phyloP scores from a whole-genome alignment of 2,329 filamentous ascomycete species.

The Microsporum ferrugineum region DNA sequence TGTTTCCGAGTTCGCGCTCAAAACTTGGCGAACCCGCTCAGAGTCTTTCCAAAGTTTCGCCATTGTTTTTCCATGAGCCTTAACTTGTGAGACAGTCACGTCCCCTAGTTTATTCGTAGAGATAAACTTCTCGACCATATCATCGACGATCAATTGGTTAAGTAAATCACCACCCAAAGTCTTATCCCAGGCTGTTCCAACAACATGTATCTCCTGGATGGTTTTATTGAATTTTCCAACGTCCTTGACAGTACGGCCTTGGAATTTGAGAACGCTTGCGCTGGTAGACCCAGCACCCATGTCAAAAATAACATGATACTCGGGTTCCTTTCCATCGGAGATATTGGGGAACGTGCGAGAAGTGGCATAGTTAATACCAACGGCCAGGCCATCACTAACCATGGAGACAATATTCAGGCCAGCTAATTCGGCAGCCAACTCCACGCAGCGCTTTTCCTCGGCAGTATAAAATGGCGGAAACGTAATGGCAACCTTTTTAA shows the following conservation, averaged over 20 bases:
- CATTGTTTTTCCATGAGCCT: conserved; percentile 67
- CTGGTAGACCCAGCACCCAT: conserved; percentile 95
- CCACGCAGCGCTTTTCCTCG: conserved; percentile 78
- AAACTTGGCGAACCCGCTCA: conserved; percentile 71
- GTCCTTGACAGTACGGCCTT: conserved; percentile 80
- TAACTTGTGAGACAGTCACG: conserved; percentile 37
- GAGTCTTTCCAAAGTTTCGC: conserved; percentile 90
- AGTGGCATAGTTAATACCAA: conserved; percentile 91
- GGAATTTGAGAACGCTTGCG: conserved; percentile 80
- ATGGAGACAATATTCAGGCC: conserved; percentile 76
- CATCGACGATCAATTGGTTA: conserved; percentile 76
- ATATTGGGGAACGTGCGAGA: conserved; percentile 77
- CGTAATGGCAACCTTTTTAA: conserved; percentile 78
- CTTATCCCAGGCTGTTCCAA: conserved; percentile 80
- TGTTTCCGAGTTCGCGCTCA: conserved; percentile 85
- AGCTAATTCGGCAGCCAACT: conserved; percentile 74
- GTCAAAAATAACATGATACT: conserved; percentile 88
- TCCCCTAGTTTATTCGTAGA: conserved; percentile 48
- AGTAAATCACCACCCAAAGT: conserved; percentile 81
- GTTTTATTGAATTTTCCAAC: conserved; percentile 92
- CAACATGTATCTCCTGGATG: conserved; percentile 81
- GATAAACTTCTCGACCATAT: conserved; percentile 73
- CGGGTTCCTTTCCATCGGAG: conserved; percentile 70
- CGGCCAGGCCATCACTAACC: conserved; percentile 80
- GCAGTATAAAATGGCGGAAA: conserved; percentile 81